Percentiles rank a stretch among this genome's conserved stretches.
These are phyloP conservation scores for Fusarium burgessii DNA, from an alignment of 2,329 filamentous ascomycete genomes.

Conservation along the genomic window DNA sequence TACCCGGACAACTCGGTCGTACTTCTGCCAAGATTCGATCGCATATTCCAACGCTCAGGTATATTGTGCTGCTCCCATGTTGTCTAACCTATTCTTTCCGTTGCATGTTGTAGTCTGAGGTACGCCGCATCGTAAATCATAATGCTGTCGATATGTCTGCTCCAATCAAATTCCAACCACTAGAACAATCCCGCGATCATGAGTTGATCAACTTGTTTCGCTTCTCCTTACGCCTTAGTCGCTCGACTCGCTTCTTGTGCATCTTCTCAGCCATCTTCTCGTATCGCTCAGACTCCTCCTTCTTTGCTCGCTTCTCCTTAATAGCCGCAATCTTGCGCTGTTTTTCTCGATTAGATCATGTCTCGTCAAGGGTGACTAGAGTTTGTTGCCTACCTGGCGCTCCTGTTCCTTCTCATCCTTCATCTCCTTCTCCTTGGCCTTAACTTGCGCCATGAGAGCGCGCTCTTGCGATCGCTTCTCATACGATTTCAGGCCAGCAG, in stretches of 20 bases:
- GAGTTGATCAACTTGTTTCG: constrained; percentile 86
- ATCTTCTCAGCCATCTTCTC: constrained; percentile 97
- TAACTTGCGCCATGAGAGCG: constrained; percentile 78
- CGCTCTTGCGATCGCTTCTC: constrained; percentile 80
- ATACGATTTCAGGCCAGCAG: constrained; percentile 81
- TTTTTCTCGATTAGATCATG: constrained; percentile 25
- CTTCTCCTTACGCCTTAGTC: constrained; percentile 95
- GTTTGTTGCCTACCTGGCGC: constrained; percentile 72
- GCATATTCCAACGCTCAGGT: constrained; percentile 25
- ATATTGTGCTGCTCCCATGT: constrained; percentile 30
- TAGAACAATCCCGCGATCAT: constrained; percentile 51
- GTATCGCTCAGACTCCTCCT: constrained; percentile 93
- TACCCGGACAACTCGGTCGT: background rate
- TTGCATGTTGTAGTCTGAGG: constrained; percentile 26
- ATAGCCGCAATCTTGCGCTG: constrained; percentile 83
- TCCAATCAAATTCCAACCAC: constrained; percentile 3
- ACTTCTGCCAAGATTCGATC: background rate
- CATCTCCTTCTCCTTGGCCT: constrained; percentile 94
- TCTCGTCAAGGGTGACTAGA: background rate
- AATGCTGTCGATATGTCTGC: constrained; percentile 26
- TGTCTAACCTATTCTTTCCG: constrained; percentile 19
- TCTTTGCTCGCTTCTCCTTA: constrained; percentile 85
- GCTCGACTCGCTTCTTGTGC: constrained; percentile 94
- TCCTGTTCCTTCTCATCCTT: constrained; percentile 95
- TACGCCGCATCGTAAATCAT: constrained; percentile 44